phyloP scores from a whole-genome alignment of 1,284 basidiomycete species.

The Heterobasidion irregulare region DNA sequence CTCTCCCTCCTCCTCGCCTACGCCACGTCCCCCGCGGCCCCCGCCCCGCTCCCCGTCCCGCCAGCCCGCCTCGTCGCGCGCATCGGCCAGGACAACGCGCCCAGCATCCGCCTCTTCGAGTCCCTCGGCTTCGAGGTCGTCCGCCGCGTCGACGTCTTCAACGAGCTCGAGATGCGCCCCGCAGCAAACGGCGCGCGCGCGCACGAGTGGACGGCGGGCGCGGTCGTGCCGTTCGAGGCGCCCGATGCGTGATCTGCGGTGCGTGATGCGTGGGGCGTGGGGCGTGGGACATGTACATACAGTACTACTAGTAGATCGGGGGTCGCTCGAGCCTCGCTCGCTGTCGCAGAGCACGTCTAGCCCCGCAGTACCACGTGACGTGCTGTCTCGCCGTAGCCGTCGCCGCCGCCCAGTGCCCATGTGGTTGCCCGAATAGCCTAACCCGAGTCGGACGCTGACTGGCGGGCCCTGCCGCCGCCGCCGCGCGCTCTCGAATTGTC shows the following conservation, averaged over 20 bases:
- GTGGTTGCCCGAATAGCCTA: no score
- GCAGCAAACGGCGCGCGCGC: background rate
- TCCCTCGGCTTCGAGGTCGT: slow-evolving; percentile 61
- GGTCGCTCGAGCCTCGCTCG: no score
- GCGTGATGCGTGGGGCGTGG: no score
- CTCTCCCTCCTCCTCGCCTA: slow-evolving; percentile 60
- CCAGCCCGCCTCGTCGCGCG: slow-evolving; percentile 41
- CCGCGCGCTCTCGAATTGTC: no score
- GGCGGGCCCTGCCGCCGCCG: no score
- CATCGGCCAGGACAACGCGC: slow-evolving; percentile 42
- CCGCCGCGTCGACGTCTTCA: slow-evolving; percentile 62
- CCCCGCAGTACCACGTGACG: no score
- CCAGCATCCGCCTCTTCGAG: slow-evolving; percentile 55
- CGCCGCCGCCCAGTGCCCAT: no score
- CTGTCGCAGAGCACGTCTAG: no score
- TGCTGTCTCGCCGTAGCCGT: no score
- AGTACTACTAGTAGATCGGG: no score
- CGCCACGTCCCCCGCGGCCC: slow-evolving; percentile 29
- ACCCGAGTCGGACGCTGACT: no score
- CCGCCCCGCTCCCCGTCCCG: slow-evolving; percentile 26
- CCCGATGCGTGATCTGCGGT: background rate
- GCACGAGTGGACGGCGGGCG: background rate
- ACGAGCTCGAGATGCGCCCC: slow-evolving; percentile 63
- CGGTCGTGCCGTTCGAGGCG: background rate
- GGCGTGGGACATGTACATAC: no score